Conservation (phyloP, 768 basidiomycete species). For the Tylopilus felleus region DNA sequence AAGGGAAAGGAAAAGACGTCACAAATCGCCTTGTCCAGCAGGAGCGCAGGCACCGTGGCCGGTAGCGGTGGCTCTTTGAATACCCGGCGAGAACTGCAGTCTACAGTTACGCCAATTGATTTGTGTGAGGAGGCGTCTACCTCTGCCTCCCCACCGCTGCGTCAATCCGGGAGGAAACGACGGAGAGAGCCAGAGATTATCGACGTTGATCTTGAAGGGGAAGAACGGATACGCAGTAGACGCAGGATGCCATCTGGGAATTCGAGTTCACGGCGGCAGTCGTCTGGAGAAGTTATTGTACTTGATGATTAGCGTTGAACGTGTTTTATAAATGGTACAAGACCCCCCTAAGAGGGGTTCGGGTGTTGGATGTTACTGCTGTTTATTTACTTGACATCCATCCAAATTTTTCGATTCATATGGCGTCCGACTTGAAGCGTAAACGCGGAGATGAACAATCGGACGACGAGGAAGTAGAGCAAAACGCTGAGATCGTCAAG, state of each 20-base stretch:
- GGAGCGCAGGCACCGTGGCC: neutral
- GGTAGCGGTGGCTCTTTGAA: slow-evolving; percentile 14
- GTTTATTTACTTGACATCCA: neutral
- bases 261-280: slow-evolving; percentile 9
- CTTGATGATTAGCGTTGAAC: slow-evolving; percentile 37
- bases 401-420: slow-evolving; percentile 6
- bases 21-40: slow-evolving; percentile 4
- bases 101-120: slow-evolving; percentile 30
- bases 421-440: slow-evolving; percentile 27
- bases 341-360: slow-evolving; percentile 12
- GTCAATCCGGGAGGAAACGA: slow-evolving; percentile 34
- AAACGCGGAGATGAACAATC: slow-evolving; percentile 19
- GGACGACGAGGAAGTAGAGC: neutral
- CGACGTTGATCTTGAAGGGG: slow-evolving; percentile 32
- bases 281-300: slow-evolving; percentile 44
- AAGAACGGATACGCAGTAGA: slow-evolving; percentile 22
- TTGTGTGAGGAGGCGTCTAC: slow-evolving; percentile 27
- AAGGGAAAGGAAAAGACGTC: slow-evolving; percentile 38
- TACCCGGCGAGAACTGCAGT: slow-evolving; percentile 12
- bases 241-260: slow-evolving; percentile 12
- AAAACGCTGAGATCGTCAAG: slow-evolving; percentile 11
- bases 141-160: neutral
- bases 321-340: neutral
- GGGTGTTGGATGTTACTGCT: slow-evolving; percentile 5
- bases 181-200: slow-evolving; percentile 27